Evolutionary conservation across 106 monocot genomes (phyloP).

Genomic region (Apostasia ramifera): DNA sequence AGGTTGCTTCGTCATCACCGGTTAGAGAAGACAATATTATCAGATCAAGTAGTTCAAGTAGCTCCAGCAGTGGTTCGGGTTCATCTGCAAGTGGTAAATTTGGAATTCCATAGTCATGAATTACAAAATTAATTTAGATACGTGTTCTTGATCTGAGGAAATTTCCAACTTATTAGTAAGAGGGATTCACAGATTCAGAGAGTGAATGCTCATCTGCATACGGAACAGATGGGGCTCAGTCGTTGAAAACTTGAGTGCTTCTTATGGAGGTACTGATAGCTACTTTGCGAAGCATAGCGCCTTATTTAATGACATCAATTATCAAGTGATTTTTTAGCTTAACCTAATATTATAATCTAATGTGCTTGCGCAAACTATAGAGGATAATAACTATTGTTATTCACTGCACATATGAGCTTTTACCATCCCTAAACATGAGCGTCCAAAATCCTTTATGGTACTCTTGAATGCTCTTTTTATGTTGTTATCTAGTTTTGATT

Average conservation of each 20-base stretch:
- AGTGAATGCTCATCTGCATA: conserved; percentile 57
- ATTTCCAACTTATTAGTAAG: not conserved
- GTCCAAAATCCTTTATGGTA: too few relatives aligned
- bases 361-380: too few relatives aligned
- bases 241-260: conserved; percentile 24
- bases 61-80: conserved; percentile 66
- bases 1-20: conserved; percentile 27
- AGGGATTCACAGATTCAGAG: conserved; percentile 40
- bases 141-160: not conserved
- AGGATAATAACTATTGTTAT: too few relatives aligned
- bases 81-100: conserved; percentile 54
- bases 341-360: too few relatives aligned
- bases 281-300: not conserved
- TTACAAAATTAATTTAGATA: not conserved
- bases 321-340: not conserved
- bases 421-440: too few relatives aligned
- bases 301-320: not conserved
- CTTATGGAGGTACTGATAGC: not conserved
- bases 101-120: not conserved
- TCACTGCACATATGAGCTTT: too few relatives aligned
- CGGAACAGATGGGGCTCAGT: conserved; percentile 38
- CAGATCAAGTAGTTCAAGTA: conserved; percentile 54
- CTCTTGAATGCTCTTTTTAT: too few relatives aligned
- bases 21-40: conserved; percentile 24
- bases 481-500: too few relatives aligned